These are phyloP conservation scores for Logfia minima DNA, from an alignment of 129 eudicot species.

Conservation along the genomic window DNA sequence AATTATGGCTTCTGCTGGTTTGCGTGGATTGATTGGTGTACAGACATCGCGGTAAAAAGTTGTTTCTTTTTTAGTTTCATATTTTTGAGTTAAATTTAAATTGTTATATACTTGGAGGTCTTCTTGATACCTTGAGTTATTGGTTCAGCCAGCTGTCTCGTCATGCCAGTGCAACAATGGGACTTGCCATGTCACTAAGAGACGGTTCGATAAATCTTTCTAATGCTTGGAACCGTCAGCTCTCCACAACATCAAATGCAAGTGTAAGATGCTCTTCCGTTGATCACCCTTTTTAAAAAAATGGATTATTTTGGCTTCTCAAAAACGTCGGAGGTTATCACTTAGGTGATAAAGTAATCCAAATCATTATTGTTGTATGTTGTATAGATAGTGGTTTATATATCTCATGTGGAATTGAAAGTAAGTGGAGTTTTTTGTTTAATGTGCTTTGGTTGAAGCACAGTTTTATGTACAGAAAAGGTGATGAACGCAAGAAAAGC, in stretches of 20 bases:
- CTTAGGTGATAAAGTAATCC: background rate
- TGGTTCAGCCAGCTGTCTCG: conserved; percentile 65
- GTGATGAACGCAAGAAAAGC: background rate
- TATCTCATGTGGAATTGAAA: conserved; percentile 1
- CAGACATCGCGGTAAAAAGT: conserved; percentile 71
- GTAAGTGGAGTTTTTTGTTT: background rate
- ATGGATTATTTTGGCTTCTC: background rate
- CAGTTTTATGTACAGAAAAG: background rate
- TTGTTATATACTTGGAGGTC: background rate
- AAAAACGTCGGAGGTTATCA: background rate
- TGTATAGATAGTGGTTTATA: background rate
- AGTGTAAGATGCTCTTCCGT: conserved; percentile 53
- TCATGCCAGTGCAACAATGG: conserved; percentile 82
- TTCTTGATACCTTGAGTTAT: conserved; percentile 10
- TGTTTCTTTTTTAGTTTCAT: background rate
- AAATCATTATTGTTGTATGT: background rate
- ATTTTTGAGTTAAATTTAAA: background rate
- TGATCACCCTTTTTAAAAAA: background rate
- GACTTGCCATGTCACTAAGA: conserved; percentile 69
- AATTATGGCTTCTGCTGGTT: conserved; percentile 75
- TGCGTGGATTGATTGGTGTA: conserved; percentile 67
- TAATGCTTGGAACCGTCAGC: conserved; percentile 87
- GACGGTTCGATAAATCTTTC: conserved; percentile 94
- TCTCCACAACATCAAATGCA: conserved; percentile 74
- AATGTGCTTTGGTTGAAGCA: background rate